phyloP scores from a whole-genome alignment of 2,329 filamentous ascomycete genomes.

The Tolypocladium capitatum region DNA sequence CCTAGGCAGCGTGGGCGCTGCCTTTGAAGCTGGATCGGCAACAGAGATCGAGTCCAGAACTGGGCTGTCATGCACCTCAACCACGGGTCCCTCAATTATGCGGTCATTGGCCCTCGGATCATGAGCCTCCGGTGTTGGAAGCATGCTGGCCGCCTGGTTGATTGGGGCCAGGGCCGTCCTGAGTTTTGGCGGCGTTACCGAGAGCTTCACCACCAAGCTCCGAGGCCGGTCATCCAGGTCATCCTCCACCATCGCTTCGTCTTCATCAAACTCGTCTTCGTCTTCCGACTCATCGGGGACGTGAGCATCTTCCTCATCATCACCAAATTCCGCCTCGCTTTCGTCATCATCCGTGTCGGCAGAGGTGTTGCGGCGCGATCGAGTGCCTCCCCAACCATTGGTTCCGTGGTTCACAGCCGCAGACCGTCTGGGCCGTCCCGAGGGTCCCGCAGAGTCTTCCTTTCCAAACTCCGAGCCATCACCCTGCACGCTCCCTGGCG shows the following conservation, averaged over 20 bases:
- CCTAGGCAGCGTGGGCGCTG: background rate
- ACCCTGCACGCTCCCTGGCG: conserved; percentile 30
- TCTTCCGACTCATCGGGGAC: conserved; percentile 48
- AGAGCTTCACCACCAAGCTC: conserved; percentile 65
- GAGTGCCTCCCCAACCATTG: conserved; percentile 31
- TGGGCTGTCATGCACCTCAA: conserved; percentile 15
- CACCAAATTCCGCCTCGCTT: conserved; percentile 61
- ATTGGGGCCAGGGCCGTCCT: conserved; percentile 15
- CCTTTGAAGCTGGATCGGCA: background rate
- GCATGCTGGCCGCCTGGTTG: conserved; percentile 9
- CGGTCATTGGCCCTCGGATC: conserved; percentile 6
- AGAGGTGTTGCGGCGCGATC: conserved; percentile 29
- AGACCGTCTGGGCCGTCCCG: conserved; percentile 36
- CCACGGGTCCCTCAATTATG: conserved; percentile 4
- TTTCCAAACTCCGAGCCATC: conserved; percentile 27
- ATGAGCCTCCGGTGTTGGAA: conserved; percentile 10
- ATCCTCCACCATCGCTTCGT: conserved; percentile 41
- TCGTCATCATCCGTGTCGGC: conserved; percentile 53
- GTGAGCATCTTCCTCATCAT: conserved; percentile 60
- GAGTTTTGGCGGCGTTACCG: conserved; percentile 31
- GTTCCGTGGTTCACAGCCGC: conserved; percentile 34
- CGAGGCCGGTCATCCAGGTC: conserved; percentile 34
- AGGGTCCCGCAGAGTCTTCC: conserved; percentile 26
- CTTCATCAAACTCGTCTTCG: conserved; percentile 44
- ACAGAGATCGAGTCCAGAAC: conserved; percentile 1